Evolutionary conservation across 2,329 filamentous ascomycete species (phyloP).

Genomic region (Fusarium algeriense): DNA sequence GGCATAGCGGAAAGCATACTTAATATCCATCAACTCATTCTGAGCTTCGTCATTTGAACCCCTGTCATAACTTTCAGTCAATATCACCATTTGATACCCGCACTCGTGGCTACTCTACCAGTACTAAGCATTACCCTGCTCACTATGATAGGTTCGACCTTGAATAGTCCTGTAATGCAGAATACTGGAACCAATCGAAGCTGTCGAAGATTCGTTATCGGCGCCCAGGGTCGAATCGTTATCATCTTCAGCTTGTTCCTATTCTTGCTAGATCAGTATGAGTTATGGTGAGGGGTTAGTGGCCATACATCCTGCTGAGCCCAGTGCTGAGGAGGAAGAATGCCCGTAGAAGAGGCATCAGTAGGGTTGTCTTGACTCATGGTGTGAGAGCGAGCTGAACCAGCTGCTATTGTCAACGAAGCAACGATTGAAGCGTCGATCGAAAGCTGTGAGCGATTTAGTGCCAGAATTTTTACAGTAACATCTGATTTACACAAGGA

Average conservation of each 20-base stretch:
- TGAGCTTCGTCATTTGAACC: neutral
- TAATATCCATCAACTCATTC: neutral
- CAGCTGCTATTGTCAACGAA: too few relatives aligned
- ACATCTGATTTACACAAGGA: too few relatives aligned
- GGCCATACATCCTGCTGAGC: neutral
- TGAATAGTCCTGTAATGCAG: neutral
- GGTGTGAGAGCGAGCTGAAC: neutral
- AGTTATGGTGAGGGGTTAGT: rapidly evolving
- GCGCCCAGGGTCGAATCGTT: neutral
- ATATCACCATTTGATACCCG: too few relatives aligned
- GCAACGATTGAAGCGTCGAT: too few relatives aligned
- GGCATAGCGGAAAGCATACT: neutral
- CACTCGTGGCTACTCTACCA: neutral
- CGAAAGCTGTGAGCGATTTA: too few relatives aligned
- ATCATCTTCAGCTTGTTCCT: neutral
- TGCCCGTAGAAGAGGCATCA: neutral
- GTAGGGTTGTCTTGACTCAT: neutral
- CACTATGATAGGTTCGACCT: neutral
- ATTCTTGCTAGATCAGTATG: neutral
- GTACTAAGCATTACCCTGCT: neutral
- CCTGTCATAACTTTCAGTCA: neutral
- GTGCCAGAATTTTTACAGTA: too few relatives aligned
- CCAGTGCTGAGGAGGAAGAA: neutral
- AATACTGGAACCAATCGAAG: neutral
- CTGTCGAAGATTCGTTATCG: neutral